phyloP scores from a whole-genome alignment of 345 rosid genomes.

The Brassica napus region Da-Ae NC_063446.1:27688501-27689000 shows the following conservation, averaged over 20 bases:
- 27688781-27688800: constrained; percentile 48
- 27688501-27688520: constrained; percentile 24
- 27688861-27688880: constrained; percentile 87
- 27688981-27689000: not conserved
- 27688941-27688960: not conserved
- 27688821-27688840: constrained; percentile 64
- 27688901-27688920: constrained; percentile 59
- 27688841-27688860: constrained; percentile 77
- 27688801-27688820: constrained; percentile 36
- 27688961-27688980: constrained; percentile 1
- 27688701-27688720: constrained; percentile 53
- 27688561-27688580: constrained; percentile 41
- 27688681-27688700: constrained; percentile 22
- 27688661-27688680: constrained; percentile 23
- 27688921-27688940: not conserved
- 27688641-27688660: constrained; percentile 46
- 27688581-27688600: constrained; percentile 28
- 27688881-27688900: constrained; percentile 63
- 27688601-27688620: constrained; percentile 53
- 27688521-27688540: constrained; percentile 19
- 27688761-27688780: constrained; percentile 76
- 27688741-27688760: constrained; percentile 64
- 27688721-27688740: constrained; percentile 82
- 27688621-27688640: constrained; percentile 62
- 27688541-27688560: constrained; percentile 59